Conservation (phyloP, 2,329 filamentous ascomycete genomes). For the Colletotrichum neosansevieriae region DNA sequence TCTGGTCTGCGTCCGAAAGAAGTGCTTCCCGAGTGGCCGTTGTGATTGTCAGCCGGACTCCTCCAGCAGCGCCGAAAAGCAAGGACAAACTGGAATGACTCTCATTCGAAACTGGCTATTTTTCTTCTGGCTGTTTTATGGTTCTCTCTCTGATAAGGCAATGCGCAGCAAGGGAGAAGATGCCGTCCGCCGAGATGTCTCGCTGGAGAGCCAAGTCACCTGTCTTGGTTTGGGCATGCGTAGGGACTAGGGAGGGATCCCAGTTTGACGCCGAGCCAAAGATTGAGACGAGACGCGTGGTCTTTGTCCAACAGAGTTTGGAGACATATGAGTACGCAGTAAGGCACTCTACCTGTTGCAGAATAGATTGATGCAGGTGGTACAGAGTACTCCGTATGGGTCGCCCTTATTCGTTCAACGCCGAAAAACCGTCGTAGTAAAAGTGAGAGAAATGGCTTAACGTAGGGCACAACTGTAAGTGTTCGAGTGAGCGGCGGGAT, state of each 20-base stretch:
- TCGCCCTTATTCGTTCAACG: too few species aligned
- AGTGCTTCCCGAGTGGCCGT: neutral
- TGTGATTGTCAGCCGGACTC: constrained; percentile 3
- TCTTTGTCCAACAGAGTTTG: constrained; percentile 1
- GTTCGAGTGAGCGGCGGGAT: too few species aligned
- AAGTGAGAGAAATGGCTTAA: too few species aligned
- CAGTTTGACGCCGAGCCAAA: neutral
- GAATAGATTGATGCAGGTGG: too few species aligned
- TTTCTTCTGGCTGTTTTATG: too few species aligned
- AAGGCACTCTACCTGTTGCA: neutral
- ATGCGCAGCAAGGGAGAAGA: neutral
- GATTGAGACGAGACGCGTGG: constrained; percentile 14
- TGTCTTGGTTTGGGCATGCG: constrained; percentile 4
- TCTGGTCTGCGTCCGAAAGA: constrained; percentile 8
- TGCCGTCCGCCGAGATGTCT: neutral
- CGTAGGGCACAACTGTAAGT: neutral
- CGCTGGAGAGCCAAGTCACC: neutral
- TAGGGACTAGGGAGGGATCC: too few species aligned
- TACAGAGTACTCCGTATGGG: too few species aligned
- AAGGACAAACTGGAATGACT: neutral
- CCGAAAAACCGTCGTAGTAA: too few species aligned
- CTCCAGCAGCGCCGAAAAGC: neutral
- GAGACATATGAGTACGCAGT: neutral
- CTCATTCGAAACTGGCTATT: neutral
- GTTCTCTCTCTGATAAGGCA: too few species aligned